Conservation (phyloP, 1,284 basidiomycete species). For the Vanrija sp. region DNA sequence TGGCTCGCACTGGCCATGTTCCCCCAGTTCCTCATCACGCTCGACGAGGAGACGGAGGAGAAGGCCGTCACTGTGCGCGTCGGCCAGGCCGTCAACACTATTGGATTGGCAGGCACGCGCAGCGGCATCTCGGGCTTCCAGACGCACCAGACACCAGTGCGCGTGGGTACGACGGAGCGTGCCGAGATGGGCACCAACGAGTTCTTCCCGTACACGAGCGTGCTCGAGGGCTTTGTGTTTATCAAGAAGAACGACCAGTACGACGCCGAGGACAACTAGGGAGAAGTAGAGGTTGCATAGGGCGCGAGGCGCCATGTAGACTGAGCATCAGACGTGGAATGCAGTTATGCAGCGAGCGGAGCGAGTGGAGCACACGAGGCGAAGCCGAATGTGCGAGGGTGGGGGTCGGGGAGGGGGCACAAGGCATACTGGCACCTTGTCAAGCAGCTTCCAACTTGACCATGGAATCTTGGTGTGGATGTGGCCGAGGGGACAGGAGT, state of each 20-base stretch:
- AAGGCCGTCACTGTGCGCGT: slow-evolving; percentile 90
- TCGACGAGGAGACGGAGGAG: slow-evolving; percentile 83
- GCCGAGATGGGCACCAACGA: slow-evolving; percentile 97
- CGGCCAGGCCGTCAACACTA: slow-evolving; percentile 64
- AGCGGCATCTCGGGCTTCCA: slow-evolving; percentile 62
- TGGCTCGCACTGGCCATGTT: slow-evolving; percentile 95
- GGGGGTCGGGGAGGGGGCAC: too few relatives aligned
- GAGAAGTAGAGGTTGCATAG: not conserved
- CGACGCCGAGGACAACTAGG: slow-evolving; percentile 39
- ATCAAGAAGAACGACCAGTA: slow-evolving; percentile 61
- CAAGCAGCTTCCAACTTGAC: too few relatives aligned
- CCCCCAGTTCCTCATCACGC: slow-evolving; percentile 95
- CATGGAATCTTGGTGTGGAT: too few relatives aligned
- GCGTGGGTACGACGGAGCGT: slow-evolving; percentile 86
- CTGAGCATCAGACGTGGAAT: too few relatives aligned
- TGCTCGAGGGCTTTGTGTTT: slow-evolving; percentile 85
- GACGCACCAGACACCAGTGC: slow-evolving; percentile 93
- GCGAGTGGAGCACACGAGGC: too few relatives aligned
- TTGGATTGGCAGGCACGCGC: slow-evolving; percentile 47
- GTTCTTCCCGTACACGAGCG: slow-evolving; percentile 82
- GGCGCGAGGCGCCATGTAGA: too few relatives aligned
- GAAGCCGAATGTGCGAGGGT: too few relatives aligned
- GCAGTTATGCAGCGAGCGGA: too few relatives aligned
- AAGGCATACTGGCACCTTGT: too few relatives aligned
- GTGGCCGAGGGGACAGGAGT: too few relatives aligned